Evolutionary conservation across 1,284 basidiomycete genomes (phyloP).

Genomic region (Moesziomyces aphidis): DNA sequence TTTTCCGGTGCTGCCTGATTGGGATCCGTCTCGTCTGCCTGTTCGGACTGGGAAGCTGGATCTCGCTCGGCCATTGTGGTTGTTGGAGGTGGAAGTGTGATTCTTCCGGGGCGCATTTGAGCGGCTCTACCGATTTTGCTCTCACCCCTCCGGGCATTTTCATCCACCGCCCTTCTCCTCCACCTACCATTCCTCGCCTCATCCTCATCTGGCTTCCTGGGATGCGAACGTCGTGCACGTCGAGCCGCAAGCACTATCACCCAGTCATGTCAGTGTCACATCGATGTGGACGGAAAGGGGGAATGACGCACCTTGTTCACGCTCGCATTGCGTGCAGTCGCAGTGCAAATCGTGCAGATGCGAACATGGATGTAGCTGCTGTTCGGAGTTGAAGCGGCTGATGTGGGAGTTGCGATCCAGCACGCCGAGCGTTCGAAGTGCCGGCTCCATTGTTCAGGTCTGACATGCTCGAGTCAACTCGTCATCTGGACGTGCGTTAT

Average conservation of each 20-base stretch:
- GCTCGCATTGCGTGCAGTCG: conserved; percentile 12
- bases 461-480: not conserved
- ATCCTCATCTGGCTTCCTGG: not conserved
- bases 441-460: conserved; percentile 8
- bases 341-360: conserved; percentile 11
- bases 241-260: conserved; percentile 19
- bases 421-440: conserved; percentile 9
- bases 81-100: conserved; percentile 10
- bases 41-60: conserved; percentile 2
- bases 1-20: not conserved
- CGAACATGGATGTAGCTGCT: not conserved
- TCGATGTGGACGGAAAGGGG: not conserved
- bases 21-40: not conserved
- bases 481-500: too few relatives aligned
- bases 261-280: too few relatives aligned
- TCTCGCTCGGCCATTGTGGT: too few relatives aligned
- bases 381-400: conserved; percentile 1
- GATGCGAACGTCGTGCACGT: conserved; percentile 1
- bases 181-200: not conserved
- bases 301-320: conserved; percentile 14
- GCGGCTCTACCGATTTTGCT: conserved; percentile 30
- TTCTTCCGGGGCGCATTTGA: conserved; percentile 14
- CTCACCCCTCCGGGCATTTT: conserved; percentile 16
- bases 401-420: conserved; percentile 8
- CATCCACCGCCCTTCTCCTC: conserved; percentile 4